Evolutionary conservation across 306 rosid genomes (phyloP), one percentile per base, ranked within the genome.

Genomic region (Quercus aquifolioides): DNA sequence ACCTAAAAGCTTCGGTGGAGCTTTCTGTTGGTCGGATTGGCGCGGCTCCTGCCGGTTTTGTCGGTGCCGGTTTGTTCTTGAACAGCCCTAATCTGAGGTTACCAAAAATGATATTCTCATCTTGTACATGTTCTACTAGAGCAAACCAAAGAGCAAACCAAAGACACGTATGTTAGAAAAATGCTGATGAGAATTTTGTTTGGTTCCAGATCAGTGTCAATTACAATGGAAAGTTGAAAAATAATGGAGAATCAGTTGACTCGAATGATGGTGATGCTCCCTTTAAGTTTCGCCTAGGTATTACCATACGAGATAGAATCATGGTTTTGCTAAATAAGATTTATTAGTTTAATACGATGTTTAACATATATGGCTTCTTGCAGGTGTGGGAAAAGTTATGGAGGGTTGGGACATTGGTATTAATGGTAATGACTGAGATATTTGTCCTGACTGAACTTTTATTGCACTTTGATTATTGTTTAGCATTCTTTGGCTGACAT

Each of bases 281-380:
- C 70, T 80, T 23, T 59, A 94, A 92, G 87, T 94, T 94, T 77
- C 95, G 97, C 83, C 85, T 94, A 82, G 98, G 98, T 94, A 88
- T 73, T 35, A 2, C 46, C 46, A 64, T 70, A 14, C 60, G 30
- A 69, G 20, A 77, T 30, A 20, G 55, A 60, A 31, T 69, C 77
- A 43, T 58, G 68, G 52, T 51, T 74, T 58, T 67, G 55, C 55
- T 38, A 28, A 30, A 58, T 69, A 26, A 31, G 55, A 70, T 64
- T 3, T 35, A 7, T 49, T 51, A 6, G 12, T 51, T 41, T 55
- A 23, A 11, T 76, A 20, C 58, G 1, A 38, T 38, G 56, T 83
- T 82, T 83, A 78, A 21, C 31, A 35, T 31, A 30, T 43, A 46
- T 86, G 74, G 70, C 73, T 73, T 79, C 76, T 81, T 84, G 74